Conservation (phyloP, 202 grass and related monocot species). For the Elaeis oleifera region DNA sequence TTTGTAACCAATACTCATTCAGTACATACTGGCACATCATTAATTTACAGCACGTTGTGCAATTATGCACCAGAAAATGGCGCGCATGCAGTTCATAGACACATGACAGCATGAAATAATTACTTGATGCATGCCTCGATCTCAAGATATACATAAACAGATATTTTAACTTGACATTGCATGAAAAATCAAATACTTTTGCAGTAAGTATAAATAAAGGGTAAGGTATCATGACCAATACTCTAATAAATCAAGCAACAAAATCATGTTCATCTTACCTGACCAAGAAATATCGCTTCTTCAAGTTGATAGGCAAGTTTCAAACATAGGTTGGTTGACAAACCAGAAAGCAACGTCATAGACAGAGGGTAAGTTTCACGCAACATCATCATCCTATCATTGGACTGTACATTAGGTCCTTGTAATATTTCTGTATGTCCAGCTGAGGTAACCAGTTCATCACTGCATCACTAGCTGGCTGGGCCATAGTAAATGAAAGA, state of each 20-base stretch:
- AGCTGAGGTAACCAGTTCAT: conserved; percentile 88
- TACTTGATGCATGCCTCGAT: too few species aligned
- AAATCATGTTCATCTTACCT: conserved; percentile 38
- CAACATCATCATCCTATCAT: conserved; percentile 77
- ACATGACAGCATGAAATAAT: too few species aligned
- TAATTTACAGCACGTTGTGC: too few species aligned
- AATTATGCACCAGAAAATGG: too few species aligned
- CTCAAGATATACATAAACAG: neutral
- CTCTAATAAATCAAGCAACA: neutral
- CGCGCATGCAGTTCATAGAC: too few species aligned
- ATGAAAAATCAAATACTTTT: too few species aligned
- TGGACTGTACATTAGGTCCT: conserved; percentile 71
- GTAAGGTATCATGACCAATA: neutral
- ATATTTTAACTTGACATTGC: too few species aligned
- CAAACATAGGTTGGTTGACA: conserved; percentile 92
- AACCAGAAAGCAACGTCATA: conserved; percentile 86
- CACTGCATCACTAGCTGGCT: conserved; percentile 81
- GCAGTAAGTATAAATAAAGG: too few species aligned
- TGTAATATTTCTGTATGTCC: conserved; percentile 72
- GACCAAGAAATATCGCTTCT: conserved; percentile 96
- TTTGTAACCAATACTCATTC: too few species aligned
- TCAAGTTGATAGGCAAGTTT: conserved; percentile 95
- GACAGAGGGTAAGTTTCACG: conserved; percentile 83
- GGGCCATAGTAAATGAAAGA: conserved; percentile 94
- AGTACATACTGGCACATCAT: too few species aligned